Base-by-base conservation (phyloP, 2,329 filamentous ascomycete genomes). In the Pseudohalonectria lignicola region DNA sequence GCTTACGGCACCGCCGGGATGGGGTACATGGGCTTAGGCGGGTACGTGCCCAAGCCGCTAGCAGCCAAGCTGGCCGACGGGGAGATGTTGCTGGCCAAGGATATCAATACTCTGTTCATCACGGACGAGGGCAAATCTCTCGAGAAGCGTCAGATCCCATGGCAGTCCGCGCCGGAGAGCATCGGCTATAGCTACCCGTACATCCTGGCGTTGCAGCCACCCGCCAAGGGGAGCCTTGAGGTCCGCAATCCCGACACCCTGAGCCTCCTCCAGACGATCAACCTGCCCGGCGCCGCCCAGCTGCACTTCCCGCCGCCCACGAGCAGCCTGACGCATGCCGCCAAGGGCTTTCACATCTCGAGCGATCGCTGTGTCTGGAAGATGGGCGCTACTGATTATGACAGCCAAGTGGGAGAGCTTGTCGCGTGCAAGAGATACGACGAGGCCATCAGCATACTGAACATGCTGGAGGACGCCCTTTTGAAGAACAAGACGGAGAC, bases 131-230 rank as follows among this genome's bases (percentile, higher is more conserved):
- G 88, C 4, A 88, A 86, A 47, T 73, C 87, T 0, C 56, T 93
- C 25, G 82, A 88, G 32, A 86, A 85, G 58, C 72, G 82, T 39
- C 88, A 96, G 55, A 79, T 98, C n/a, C 87, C 87, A 2, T 98
- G 92, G 92, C 75, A 79, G 31, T 69, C 76, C 25, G 86, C 90
- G 1, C 93, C 92, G 2, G 88, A 95, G 50, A 82, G 82, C 40
- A 80, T 98, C 42, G 92, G 90, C 17, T 98, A 95, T 57, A 95
- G 88, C 17, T 98, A 98, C 55, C 92, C 92, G 0, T 98, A 95
- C 54, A 79, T 98, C 39, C 67, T 98, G 35, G 85, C 87, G 9
- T 65, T 98, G 12, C 87, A 94, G 53, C 43, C 47, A 7, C 78
- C 86, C 1, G 71, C 83, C 1, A 94, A 92, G 57, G 87, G 90